Base-by-base conservation (phyloP, 768 basidiomycete genomes). In the Termitomyces sp. region DNA sequence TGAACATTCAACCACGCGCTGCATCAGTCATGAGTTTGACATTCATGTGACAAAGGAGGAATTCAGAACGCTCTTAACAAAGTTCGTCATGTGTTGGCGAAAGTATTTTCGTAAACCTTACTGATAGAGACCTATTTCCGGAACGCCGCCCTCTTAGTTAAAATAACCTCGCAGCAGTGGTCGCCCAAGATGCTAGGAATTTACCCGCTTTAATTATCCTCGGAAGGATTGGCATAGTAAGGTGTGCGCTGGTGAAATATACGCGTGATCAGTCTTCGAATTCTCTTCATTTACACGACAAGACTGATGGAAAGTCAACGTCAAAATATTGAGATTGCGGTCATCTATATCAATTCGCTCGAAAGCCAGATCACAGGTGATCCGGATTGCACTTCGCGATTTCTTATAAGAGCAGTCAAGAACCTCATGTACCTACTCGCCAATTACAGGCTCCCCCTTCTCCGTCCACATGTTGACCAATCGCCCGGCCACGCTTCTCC, bases 11-110 rank as follows among this genome's bases (percentile, higher is more conserved):
- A 45, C 55, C 62, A 62, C 48, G 45, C 50, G 60, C 27, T 57
- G 40, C 60, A 58, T 56, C 47, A 40, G 47, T 61, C 63, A 64
- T 53, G 55, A 57, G 52, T 49, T 57, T 47, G 30, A 37, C 43
- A 39, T 52, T 30, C 57, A 53, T 60, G 60, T 52, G 63, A 59
- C 55, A 51, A 16, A 48, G 51, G 51, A 43, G 56, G 47, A 32
- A 44, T 27, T 49, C 18, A 44, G n/a, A 55, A 40, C 34, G 32
- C 37, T 51, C 24, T 51, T 30, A 20, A 62, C 40, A 47, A 36
- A 50, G 34, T 39, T 36, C 42, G 33, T 55, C 61, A 63, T 60
- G 62, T 53, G 59, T 24, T 1, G 34, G 22, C 22, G n/a, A 33
- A 10, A 18, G 12, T 30, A 34, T 10, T 43, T 56, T 6, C 2